Evolutionary conservation across 345 rosid species (phyloP).

Genomic region (Arabidopsis arenosa): DNA sequence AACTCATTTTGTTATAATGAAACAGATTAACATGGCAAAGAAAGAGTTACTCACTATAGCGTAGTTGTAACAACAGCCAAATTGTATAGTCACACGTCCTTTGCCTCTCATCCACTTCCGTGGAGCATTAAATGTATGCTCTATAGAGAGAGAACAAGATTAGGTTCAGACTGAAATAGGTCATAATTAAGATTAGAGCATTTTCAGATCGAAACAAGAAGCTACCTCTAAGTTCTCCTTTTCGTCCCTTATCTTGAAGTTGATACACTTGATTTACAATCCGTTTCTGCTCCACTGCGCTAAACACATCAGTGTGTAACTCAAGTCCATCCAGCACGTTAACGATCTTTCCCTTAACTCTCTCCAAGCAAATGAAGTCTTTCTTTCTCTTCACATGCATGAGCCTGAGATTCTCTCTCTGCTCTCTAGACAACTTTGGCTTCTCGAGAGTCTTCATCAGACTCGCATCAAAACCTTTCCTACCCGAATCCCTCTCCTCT

Average conservation of each 20-base stretch:
- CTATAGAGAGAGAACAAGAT: constrained; percentile 40
- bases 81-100: constrained; percentile 72
- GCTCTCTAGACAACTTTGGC: constrained; percentile 70
- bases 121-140: constrained; percentile 64
- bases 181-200: neutral
- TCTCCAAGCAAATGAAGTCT: constrained; percentile 58
- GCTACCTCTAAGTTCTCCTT: constrained; percentile 57
- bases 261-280: constrained; percentile 58
- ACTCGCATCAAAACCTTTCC: constrained; percentile 42
- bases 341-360: constrained; percentile 50
- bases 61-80: constrained; percentile 73
- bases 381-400: constrained; percentile 51
- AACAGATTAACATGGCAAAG: neutral
- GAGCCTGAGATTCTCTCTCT: constrained; percentile 63
- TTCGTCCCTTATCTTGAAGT: constrained; percentile 58
- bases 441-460: constrained; percentile 54
- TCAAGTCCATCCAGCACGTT: constrained; percentile 67
- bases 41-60: constrained; percentile 45
- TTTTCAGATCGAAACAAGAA: constrained; percentile 7
- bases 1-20: neutral
- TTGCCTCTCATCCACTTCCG: constrained; percentile 75
- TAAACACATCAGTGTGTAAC: constrained; percentile 59
- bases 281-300: constrained; percentile 61
- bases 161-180: neutral
- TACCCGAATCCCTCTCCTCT: constrained; percentile 45